Evolutionary conservation across 305 asterid species (phyloP), one percentile per base, ranked within the genome.

Genomic region (Monarda citriodora): DNA sequence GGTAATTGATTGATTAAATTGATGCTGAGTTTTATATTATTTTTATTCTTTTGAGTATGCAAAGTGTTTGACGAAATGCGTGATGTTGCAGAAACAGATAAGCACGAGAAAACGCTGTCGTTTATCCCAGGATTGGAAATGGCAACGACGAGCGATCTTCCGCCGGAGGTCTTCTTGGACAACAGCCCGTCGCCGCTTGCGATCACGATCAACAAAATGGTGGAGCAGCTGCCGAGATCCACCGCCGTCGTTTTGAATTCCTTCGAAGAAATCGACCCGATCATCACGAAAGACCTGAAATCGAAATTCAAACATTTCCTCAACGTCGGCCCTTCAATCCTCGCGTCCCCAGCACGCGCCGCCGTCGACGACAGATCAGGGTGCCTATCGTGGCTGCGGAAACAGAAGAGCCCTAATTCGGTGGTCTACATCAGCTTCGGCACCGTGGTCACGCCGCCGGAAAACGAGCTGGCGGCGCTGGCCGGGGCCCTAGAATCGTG

Each of bases 361-460:
- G 17, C 38, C 55, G 57, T 74, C 2, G 66, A 47, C 40, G 81
- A 81, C 58, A 63, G 71, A 51, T 42, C 69, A 7, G 77, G 70
- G 2, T 85, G 93, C 63, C 61, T 82, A 0, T 14, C 71, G 0
- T 85, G 89, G 93, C 73, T 85, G 13, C 73, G 68, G 11, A 55
- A 22, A 0, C 81, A 72, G 29, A 50, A 5, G 32, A 26, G 6
- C 3, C 73, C 69, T 3, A 68, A 51, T 47, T 79, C 85, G 3
- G 85, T 76, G 1, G 72, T 77, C 1, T 85, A 85, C 66, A 64
- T 82, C 20, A 79, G 89, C 69, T 84, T 84, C 54, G 89, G 89
- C 31, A 71, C 88, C 1, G 78, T 75, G 0, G 22, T 59, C 26
- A 61, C 72, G 5, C 84, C 80, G 26, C 85, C 82, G 1, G 78